These are phyloP conservation scores for Ailanthus altissimus DNA, from an alignment of 345 rosid species.

Conservation along the genomic window DNA sequence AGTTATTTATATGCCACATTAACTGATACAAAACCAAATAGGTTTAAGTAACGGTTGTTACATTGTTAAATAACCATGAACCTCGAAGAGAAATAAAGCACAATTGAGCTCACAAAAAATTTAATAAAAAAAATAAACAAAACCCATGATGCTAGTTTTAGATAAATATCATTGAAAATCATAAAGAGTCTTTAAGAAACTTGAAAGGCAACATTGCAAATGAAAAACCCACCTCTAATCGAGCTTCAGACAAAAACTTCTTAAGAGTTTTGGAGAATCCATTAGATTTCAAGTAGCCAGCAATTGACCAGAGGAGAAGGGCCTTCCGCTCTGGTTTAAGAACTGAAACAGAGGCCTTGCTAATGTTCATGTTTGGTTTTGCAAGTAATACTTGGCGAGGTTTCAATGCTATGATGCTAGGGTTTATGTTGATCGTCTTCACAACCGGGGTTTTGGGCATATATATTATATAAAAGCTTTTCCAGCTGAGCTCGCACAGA, in stretches of 20 bases:
- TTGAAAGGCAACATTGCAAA: not conserved
- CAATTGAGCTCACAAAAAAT: not conserved
- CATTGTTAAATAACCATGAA: not conserved
- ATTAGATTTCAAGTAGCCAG: conserved; percentile 50
- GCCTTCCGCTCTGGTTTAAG: conserved; percentile 38
- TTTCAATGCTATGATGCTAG: conserved; percentile 42
- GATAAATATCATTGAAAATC: not conserved
- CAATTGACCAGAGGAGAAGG: conserved; percentile 53
- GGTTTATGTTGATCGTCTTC: conserved; percentile 34
- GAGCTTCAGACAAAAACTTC: conserved; percentile 66
- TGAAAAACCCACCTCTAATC: conserved; percentile 46
- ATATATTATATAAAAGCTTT: not conserved
- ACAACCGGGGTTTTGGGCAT: conserved; percentile 30
- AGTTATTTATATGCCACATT: not conserved
- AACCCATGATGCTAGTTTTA: not conserved
- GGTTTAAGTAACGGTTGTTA: not conserved
- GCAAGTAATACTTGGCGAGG: conserved; percentile 61
- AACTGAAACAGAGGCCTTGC: conserved; percentile 17
- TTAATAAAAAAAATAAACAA: not conserved
- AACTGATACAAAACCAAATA: not conserved
- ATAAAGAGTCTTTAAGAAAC: not conserved
- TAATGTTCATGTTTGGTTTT: conserved; percentile 26
- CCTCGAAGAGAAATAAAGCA: not conserved
- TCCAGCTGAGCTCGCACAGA: not conserved
- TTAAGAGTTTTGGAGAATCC: conserved; percentile 71